Evolutionary conservation across 495 filamentous ascomycete genomes (phyloP).

Genomic region (Penicillium robsamsonii): DNA sequence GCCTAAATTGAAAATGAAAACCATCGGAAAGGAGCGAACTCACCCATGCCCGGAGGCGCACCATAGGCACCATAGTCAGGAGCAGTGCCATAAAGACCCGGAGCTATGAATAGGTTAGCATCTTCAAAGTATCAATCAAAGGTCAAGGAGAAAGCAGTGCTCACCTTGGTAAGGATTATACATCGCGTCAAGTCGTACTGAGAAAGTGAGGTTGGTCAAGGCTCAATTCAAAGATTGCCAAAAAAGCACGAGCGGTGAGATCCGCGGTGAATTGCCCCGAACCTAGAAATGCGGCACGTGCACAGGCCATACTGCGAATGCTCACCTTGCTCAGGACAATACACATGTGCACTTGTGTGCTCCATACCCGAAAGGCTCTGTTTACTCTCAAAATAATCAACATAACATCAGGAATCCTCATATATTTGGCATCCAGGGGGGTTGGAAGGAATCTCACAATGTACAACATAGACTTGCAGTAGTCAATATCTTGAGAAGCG

Average conservation of each 20-base stretch:
- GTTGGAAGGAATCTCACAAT: neutral
- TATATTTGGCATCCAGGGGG: neutral
- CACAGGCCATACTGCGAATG: neutral
- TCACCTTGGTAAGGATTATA: slow-evolving; percentile 81
- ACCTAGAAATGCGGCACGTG: slow-evolving; percentile 15
- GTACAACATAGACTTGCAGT: neutral
- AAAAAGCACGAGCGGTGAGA: slow-evolving; percentile 1
- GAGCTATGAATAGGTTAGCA: slow-evolving; percentile 32
- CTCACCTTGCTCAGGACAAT: too few relatives aligned
- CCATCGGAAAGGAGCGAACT: slow-evolving; percentile 28
- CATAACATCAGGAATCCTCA: neutral
- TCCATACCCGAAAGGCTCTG: neutral
- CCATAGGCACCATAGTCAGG: slow-evolving; percentile 71
- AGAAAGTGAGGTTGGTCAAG: slow-evolving; percentile 4
- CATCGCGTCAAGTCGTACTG: slow-evolving; percentile 42
- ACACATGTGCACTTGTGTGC: too few relatives aligned
- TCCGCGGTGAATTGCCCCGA: neutral
- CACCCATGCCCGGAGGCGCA: slow-evolving; percentile 85
- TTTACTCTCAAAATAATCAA: neutral
- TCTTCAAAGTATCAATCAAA: neutral
- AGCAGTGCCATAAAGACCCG: slow-evolving; percentile 64
- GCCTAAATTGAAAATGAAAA: slow-evolving; percentile 16
- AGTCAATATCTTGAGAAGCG: neutral
- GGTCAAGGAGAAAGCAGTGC: slow-evolving; percentile 20
- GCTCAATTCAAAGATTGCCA: slow-evolving; percentile 8